Evolutionary conservation across 306 rosid genomes (phyloP), one percentile per base, ranked within the genome.

Genomic region (Gastrolobium villosum): DNA sequence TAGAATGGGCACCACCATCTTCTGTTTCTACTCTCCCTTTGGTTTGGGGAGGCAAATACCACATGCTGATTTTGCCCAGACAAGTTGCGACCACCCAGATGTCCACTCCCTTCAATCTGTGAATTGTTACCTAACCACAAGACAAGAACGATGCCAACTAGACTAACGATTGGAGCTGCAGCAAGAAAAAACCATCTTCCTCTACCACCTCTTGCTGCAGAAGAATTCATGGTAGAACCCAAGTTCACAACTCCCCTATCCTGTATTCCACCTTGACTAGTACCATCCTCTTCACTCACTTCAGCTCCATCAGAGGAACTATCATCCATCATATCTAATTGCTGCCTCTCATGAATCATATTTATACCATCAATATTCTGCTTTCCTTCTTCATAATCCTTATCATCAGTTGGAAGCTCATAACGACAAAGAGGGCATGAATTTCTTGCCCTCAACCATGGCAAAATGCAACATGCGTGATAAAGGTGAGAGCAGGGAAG

Each of bases 351-450:
- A 65, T 54, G 84, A 84, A 72, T 84, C 69, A 68, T 86, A 57
- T 72, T 77, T 67, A 85, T 65, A 83, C 73, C 66, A 59, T 41
- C 70, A 11, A 14, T 52, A 65, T 79, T 87, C 74, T 34, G 85
- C 78, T 91, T 95, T 74, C 93, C 87, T 67, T 91, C 92, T 77
- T 93, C 99, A 35, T 96, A 96, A 41, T 91, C 96, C 69, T 70
- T 91, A 79, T 96, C 99, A 72, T 96, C 97, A 0, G 98, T 96
- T 70, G 99, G 99, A 62, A 93, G 96, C 86, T 96, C 98, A 8
- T 81, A 90, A 9, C 99, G 95, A 79, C 97, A 93, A 74, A 93
- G 94, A 74, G 99, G 99, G 45, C 99, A 96, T 1, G 98, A 93
- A 65, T 93, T 96, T 8, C 98, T 92, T 37, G 97, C 40, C 50